Percentiles rank a stretch among this genome's conserved stretches.
Conservation (phyloP, 306 rosid genomes). For the Luffa aegyptiaca region DNA sequence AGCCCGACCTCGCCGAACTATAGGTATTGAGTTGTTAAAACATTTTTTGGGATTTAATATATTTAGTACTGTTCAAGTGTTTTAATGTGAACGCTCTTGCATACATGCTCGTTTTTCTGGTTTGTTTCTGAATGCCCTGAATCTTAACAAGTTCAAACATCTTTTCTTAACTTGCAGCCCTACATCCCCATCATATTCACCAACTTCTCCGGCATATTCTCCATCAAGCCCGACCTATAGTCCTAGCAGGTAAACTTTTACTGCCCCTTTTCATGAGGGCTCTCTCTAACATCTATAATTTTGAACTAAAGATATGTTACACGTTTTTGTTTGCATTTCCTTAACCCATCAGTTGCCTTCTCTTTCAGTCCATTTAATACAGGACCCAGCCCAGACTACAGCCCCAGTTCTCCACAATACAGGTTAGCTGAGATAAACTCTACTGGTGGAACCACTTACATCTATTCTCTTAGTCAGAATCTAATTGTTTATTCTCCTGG, state of each 20-base stretch:
- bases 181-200: conserved; percentile 94
- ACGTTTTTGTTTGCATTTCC: neutral
- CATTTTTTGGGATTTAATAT: neutral
- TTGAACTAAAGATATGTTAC: neutral
- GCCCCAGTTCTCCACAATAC: conserved; percentile 86
- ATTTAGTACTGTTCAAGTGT: neutral
- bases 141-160: conserved; percentile 13
- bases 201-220: conserved; percentile 92
- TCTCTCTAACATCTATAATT: neutral
- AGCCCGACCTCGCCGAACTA: conserved; percentile 96
- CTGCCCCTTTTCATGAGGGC: neutral
- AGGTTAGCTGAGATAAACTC: conserved; percentile 36
- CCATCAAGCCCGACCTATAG: conserved; percentile 96
- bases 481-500: neutral
- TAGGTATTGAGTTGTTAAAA: conserved; percentile 37
- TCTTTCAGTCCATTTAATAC: conserved; percentile 66
- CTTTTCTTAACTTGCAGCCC: conserved; percentile 47
- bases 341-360: neutral
- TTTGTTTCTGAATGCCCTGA: neutral
- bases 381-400: conserved; percentile 80
- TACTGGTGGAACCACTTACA: neutral
- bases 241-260: conserved; percentile 74
- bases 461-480: neutral
- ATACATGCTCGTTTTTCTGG: neutral
- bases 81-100: neutral